Evolutionary conservation across 208 protist genomes (phyloP).

Genomic region (Crithidia sp.): DNA sequence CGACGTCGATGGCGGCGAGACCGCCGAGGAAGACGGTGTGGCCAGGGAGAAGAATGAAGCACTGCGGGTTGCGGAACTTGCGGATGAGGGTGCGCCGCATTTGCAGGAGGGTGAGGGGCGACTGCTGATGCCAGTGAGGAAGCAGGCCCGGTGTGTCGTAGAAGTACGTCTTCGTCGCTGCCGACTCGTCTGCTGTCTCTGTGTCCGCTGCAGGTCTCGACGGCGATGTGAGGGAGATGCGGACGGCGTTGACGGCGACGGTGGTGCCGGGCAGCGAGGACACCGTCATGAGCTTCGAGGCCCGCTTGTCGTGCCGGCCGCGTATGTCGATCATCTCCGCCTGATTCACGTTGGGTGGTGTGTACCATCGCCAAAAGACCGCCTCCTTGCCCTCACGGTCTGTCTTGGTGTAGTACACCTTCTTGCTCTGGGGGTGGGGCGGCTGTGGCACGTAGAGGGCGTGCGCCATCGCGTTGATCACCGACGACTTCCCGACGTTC

Average conservation of each 20-base stretch:
- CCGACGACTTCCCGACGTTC: conserved; percentile 93
- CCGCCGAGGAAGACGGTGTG: conserved; percentile 88
- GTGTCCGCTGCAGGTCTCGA: not conserved
- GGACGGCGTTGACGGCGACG: conserved; percentile 81
- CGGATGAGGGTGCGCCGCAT: conserved; percentile 91
- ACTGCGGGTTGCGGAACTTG: conserved; percentile 88
- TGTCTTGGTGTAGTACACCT: conserved; percentile 85
- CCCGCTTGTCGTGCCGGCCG: conserved; percentile 84
- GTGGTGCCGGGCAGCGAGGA: conserved; percentile 91
- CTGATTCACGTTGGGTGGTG: conserved; percentile 86
- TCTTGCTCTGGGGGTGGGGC: conserved; percentile 87
- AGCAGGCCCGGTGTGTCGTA: conserved; percentile 91
- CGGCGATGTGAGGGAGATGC: conserved; percentile 47
- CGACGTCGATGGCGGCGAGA: conserved; percentile 84
- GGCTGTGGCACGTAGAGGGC: conserved; percentile 85
- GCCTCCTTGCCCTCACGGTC: conserved; percentile 67
- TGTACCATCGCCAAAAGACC: conserved; percentile 91
- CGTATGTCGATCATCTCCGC: conserved; percentile 91
- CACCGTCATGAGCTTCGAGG: conserved; percentile 89
- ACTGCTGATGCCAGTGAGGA: conserved; percentile 86
- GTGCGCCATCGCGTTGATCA: conserved; percentile 91
- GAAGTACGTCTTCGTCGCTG: conserved; percentile 50
- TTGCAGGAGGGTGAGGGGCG: conserved; percentile 85
- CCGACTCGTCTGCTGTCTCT: conserved; percentile 11
- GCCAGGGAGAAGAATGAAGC: conserved; percentile 81